Evolutionary conservation across 345 rosid species (phyloP).

Genomic region (Carallia pectinifolia): DNA sequence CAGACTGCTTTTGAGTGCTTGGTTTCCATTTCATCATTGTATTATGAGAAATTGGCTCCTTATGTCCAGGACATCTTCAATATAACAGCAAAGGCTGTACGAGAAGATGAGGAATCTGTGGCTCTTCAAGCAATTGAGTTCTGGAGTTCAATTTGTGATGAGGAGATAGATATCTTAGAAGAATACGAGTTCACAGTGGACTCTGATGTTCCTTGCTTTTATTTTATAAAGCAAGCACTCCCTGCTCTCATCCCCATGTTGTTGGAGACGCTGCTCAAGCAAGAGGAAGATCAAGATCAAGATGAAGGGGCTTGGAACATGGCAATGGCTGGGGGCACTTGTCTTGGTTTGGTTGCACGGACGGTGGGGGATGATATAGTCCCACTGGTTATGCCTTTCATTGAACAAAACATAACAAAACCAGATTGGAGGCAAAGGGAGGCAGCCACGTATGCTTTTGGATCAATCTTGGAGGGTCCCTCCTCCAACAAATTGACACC

Average conservation of each 20-base stretch:
- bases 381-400: too few relatives aligned
- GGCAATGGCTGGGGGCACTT: too few relatives aligned
- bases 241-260: constrained; percentile 50
- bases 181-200: too few relatives aligned
- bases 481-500: constrained; percentile 53
- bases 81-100: constrained; percentile 60
- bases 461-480: constrained; percentile 63
- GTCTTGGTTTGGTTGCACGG: too few relatives aligned
- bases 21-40: constrained; percentile 60
- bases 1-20: constrained; percentile 67
- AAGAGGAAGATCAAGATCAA: constrained; percentile 70
- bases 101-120: constrained; percentile 62
- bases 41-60: constrained; percentile 51
- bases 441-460: too few relatives aligned
- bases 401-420: too few relatives aligned
- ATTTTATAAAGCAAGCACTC: constrained; percentile 58
- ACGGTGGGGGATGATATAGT: too few relatives aligned
- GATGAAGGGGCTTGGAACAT: constrained; percentile 71
- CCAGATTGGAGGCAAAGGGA: too few relatives aligned
- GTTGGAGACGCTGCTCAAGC: constrained; percentile 64
- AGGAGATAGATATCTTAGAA: too few relatives aligned
- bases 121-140: constrained; percentile 68
- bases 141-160: neutral
- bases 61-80: constrained; percentile 56
- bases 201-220: too few relatives aligned